phyloP scores from a whole-genome alignment of 192 early-diverging fungal species.

The Podila epicladia region DNA sequence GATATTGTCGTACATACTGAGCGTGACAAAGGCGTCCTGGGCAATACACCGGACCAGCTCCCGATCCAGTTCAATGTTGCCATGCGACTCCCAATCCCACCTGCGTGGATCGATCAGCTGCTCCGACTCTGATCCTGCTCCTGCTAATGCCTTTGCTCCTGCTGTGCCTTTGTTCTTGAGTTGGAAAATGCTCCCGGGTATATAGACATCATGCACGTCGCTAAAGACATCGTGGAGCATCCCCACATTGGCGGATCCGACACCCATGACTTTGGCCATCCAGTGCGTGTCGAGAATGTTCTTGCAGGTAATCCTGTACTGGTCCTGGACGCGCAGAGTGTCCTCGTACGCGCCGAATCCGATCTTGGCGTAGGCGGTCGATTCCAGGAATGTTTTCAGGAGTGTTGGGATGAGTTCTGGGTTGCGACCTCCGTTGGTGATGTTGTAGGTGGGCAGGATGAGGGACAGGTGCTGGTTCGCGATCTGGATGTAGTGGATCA shows the following conservation, averaged over 20 bases:
- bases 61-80: conserved; percentile 24
- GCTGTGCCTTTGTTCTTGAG: neutral
- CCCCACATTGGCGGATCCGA: conserved; percentile 37
- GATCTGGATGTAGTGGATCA: conserved; percentile 47
- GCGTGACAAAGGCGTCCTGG: conserved; percentile 35
- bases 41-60: conserved; percentile 39
- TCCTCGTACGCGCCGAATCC: conserved; percentile 47
- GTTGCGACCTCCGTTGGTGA: conserved; percentile 31
- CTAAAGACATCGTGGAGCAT: conserved; percentile 42
- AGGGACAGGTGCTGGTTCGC: conserved; percentile 37
- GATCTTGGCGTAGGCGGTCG: conserved; percentile 27
- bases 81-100: conserved; percentile 49
- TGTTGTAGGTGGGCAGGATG: conserved; percentile 37
- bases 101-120: conserved; percentile 35
- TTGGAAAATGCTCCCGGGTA: conserved; percentile 29
- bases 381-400: conserved; percentile 40
- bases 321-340: conserved; percentile 24
- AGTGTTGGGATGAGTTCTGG: conserved; percentile 43
- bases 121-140: conserved; percentile 1
- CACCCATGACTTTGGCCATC: conserved; percentile 47
- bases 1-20: conserved; percentile 35
- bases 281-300: conserved; percentile 37
- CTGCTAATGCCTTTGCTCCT: neutral
- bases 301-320: conserved; percentile 39
- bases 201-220: conserved; percentile 31